Base-by-base conservation (phyloP, 2,329 filamentous ascomycete species). In the Paecilomyces dactylethromorphus region DNA sequence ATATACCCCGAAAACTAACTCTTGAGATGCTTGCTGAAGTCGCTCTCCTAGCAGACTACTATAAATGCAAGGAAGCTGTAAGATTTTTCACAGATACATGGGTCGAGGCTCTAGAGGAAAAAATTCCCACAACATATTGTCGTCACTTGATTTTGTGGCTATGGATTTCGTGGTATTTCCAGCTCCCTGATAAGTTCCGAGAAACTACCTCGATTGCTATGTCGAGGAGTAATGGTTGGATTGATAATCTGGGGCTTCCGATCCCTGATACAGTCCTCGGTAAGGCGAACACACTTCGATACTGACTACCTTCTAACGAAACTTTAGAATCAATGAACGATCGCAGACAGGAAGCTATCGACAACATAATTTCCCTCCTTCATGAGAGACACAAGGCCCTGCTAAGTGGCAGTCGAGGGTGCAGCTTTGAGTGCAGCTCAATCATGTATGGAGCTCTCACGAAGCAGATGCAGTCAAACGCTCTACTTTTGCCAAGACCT, bases 141-240 rank as follows among this genome's bases (percentile, higher is more conserved):
- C 50, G 45, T 18, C 51, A 55, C 12, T 32, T 57, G 7, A 45
- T 58, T 18, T 29, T 57, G 52, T 55, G 58, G 55, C 10, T 60
- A n/a, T 60, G 1, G 76, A 74, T 21, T 77, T 82, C 53, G 1
- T 59, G 35, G 45, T 18, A 35, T 56, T 55, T 61, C 15, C n/a
- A 12, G 18, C 33, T 26, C 13, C n/a, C 32, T 10, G 11, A 7
- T 2, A 13, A 18, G 11, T 61, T 59, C 21, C 21, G 45, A 53
- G 1, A 12, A n/a, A n/a, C 26, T 1, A 59, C 57, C 6, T 45
- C 35, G 13, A 53, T n/a, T n/a, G 51, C 51, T n/a, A 59, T 59
- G n/a, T 35, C 49, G 18, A 13, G 7, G 22, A 53, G 54, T 53
- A 18, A 45, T 22, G 32, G 54, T 21, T 18, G 0, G n/a, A 61